A percentile compares a stretch with the other conserved stretches of the same genome.
Conservation (phyloP, 257 asterid species). For the Capsicum pubescens region DNA sequence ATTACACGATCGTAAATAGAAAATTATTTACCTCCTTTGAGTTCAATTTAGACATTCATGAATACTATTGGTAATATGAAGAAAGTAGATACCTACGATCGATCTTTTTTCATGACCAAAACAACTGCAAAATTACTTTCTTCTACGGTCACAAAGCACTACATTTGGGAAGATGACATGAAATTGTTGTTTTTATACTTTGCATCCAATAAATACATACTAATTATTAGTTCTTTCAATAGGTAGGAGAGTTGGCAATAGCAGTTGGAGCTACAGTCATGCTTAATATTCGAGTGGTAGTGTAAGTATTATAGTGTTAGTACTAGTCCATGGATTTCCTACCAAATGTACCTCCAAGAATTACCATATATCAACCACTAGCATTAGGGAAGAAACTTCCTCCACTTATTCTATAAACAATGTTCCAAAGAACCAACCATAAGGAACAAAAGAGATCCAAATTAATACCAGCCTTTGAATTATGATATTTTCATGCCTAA, state of each 20-base stretch:
- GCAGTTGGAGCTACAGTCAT: constrained; percentile 90
- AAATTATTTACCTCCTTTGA: not conserved
- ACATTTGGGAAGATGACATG: not conserved
- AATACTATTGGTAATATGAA: not conserved
- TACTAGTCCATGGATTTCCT: too few species aligned
- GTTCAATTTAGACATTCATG: not conserved
- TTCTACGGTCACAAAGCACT: not conserved
- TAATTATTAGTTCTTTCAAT: too few species aligned
- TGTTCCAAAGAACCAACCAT: not conserved
- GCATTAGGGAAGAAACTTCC: not conserved
- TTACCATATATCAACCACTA: not conserved
- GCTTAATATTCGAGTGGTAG: constrained; percentile 89
- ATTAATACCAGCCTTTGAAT: not conserved
- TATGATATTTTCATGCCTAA: not conserved
- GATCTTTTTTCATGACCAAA: not conserved
- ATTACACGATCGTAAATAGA: not conserved
- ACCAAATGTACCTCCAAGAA: not conserved
- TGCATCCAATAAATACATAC: not conserved
- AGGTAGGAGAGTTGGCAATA: constrained; percentile 56
- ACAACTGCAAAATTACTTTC: not conserved
- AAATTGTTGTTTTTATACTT: not conserved
- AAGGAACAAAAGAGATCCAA: not conserved
- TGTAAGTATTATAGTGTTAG: constrained; percentile 47
- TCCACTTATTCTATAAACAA: not conserved
- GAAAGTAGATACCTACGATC: not conserved